phyloP scores from a whole-genome alignment of 75 land plant genomes.

The Selaginella tamariscina region DNA sequence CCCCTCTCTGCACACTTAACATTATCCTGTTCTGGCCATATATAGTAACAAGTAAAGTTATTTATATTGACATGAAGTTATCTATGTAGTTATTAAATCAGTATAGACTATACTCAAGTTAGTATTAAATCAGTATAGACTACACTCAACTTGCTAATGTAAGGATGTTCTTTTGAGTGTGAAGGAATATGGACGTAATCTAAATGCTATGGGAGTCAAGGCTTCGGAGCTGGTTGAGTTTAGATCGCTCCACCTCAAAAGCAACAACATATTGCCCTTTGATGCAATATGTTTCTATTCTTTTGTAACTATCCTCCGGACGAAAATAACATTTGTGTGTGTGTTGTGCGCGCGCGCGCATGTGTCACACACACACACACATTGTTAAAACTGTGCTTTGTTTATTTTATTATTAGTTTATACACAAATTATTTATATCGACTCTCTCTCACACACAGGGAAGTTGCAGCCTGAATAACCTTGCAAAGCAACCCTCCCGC shows the following conservation, averaged over 20 bases:
- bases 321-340: too few species aligned
- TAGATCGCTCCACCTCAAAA: slow-evolving; percentile 55
- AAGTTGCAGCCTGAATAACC: too few species aligned
- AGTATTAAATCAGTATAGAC: too few species aligned
- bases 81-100: background rate
- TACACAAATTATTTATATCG: too few species aligned
- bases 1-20: background rate
- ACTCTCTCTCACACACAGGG: too few species aligned
- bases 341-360: too few species aligned
- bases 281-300: background rate
- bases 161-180: background rate
- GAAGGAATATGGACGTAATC: slow-evolving; percentile 88
- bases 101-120: too few species aligned
- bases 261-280: slow-evolving; percentile 18
- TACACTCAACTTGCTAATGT: background rate
- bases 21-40: background rate
- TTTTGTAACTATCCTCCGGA: background rate
- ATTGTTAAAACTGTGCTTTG: too few species aligned
- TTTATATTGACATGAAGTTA: background rate
- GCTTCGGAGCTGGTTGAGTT: slow-evolving; percentile 60
- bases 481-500: too few species aligned
- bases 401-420: too few species aligned
- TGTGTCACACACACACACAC: too few species aligned
- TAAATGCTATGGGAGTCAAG: slow-evolving; percentile 52
- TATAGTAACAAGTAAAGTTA: slow-evolving; percentile 3